Conservation (phyloP, 2,329 filamentous ascomycete genomes). For the Neurospora sp. region DNA sequence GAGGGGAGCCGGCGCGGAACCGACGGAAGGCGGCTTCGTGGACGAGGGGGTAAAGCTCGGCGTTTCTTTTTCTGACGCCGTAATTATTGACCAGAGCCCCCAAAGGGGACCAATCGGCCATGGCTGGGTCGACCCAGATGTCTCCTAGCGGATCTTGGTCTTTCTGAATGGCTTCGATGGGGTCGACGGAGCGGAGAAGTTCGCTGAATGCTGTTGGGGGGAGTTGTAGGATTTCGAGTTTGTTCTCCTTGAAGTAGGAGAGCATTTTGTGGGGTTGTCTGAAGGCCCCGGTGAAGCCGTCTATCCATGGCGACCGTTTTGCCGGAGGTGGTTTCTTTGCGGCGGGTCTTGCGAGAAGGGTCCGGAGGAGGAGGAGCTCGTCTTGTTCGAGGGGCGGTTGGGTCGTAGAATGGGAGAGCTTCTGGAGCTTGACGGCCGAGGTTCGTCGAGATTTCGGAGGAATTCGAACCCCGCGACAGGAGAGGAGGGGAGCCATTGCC, state of each 20-base stretch:
- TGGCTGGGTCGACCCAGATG: conserved; percentile 29
- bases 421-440: neutral
- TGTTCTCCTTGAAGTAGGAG: conserved; percentile 20
- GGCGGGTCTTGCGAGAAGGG: neutral
- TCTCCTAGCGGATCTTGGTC: conserved; percentile 39
- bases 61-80: conserved; percentile 35
- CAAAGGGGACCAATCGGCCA: conserved; percentile 29
- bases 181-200: conserved; percentile 53
- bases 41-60: conserved; percentile 26
- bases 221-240: conserved; percentile 22
- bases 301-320: neutral
- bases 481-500: neutral
- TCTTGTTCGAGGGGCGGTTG: neutral
- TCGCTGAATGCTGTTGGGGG: conserved; percentile 51
- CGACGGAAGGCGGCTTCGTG: conserved; percentile 27
- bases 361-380: neutral
- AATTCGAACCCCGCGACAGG: neutral
- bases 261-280: neutral
- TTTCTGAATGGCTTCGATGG: conserved; percentile 34
- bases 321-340: neutral
- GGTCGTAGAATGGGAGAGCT: neutral
- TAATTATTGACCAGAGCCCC: conserved; percentile 29
- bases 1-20: conserved; percentile 13
- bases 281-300: neutral
- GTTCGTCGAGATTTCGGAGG: neutral